Evolutionary conservation across 2,329 filamentous ascomycete species (phyloP).

Genomic region (Tolypocladium tundrense): DNA sequence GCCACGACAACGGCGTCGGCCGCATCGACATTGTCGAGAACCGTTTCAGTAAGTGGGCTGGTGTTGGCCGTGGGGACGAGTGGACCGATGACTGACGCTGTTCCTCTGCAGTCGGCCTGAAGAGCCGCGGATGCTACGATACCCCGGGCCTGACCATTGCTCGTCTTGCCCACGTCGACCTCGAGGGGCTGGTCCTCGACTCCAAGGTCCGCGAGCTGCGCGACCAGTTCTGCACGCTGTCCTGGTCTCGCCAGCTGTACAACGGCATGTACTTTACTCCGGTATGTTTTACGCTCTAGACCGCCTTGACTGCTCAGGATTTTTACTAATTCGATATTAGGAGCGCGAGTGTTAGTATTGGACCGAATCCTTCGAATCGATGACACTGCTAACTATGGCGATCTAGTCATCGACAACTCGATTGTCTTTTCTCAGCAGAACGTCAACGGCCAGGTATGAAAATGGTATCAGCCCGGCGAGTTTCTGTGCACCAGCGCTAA

Average conservation of each 20-base stretch:
- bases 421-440: constrained; percentile 43
- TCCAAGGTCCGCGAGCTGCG: constrained; percentile 41
- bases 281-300: constrained; percentile 12
- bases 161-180: constrained; percentile 26
- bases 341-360: constrained; percentile 26
- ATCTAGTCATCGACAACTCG: constrained; percentile 42
- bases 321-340: not conserved
- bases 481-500: constrained; percentile 12
- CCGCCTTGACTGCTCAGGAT: constrained; percentile 16
- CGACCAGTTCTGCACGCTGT: constrained; percentile 39
- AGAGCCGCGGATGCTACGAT: constrained; percentile 12
- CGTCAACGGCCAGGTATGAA: not conserved
- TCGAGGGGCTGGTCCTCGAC: constrained; percentile 49
- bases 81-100: not conserved
- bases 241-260: constrained; percentile 31
- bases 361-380: not conserved
- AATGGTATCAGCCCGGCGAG: constrained; percentile 22
- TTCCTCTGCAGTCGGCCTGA: constrained; percentile 19
- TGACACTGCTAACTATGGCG: not conserved
- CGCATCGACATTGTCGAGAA: constrained; percentile 49
- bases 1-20: constrained; percentile 53
- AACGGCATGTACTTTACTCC: constrained; percentile 41
- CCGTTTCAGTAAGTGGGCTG: constrained; percentile 7
- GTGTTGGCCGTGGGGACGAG: not conserved
- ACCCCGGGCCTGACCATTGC: constrained; percentile 11